Conservation (phyloP, 768 basidiomycete genomes). For the Coprinellus micaceus region DNA sequence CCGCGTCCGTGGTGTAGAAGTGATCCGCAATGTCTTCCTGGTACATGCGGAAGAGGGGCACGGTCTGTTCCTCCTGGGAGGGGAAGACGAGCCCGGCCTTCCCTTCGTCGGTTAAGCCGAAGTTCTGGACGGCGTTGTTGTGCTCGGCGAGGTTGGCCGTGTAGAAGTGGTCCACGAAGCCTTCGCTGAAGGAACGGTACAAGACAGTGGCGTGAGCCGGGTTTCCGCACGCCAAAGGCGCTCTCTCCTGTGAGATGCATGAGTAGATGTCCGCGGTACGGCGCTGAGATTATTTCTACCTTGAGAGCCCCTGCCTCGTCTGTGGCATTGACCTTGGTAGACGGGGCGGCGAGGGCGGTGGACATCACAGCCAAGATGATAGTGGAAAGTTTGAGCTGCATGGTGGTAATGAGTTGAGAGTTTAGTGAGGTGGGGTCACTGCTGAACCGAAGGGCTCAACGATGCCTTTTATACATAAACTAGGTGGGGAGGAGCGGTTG, state of each 20-base stretch:
- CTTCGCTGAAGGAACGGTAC: background rate
- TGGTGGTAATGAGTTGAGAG: too few relatives aligned
- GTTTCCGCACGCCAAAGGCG: background rate
- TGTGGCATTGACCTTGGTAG: background rate
- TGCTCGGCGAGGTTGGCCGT: slow-evolving; percentile 6
- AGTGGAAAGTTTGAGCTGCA: background rate
- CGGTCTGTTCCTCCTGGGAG: background rate
- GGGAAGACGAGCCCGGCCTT: slow-evolving; percentile 10
- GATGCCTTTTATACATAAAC: too few relatives aligned
- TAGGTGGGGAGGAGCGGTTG: too few relatives aligned
- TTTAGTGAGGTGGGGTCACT: too few relatives aligned
- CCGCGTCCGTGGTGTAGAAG: slow-evolving; percentile 10
- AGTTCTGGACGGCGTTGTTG: background rate
- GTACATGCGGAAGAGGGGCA: slow-evolving; percentile 12
- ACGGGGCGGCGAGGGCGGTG: background rate
- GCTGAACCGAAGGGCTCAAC: too few relatives aligned
- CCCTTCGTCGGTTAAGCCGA: slow-evolving; percentile 7
- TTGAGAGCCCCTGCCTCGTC: background rate
- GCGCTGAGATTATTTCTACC: background rate
- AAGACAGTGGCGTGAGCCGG: background rate
- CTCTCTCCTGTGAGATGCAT: background rate
- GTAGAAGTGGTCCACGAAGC: slow-evolving; percentile 10
- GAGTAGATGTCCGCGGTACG: background rate
- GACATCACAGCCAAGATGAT: background rate
- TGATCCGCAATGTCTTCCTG: background rate